Conservation (phyloP, 768 basidiomycete genomes). For the Kwoniella mangroviensis region DNA sequence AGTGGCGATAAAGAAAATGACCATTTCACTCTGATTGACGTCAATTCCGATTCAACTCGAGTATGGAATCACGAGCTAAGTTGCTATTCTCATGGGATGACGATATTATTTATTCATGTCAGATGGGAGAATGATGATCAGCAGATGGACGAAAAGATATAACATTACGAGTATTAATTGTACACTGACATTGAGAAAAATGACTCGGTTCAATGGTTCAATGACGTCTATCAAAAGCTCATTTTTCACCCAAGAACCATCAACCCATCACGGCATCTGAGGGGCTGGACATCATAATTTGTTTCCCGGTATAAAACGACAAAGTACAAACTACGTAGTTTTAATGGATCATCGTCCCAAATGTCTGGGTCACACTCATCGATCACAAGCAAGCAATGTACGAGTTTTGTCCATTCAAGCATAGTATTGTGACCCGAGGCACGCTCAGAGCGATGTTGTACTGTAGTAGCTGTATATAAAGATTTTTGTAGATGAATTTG, state of each 20-base stretch:
- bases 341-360: background rate
- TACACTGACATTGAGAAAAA: background rate
- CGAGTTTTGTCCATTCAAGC: too few relatives aligned
- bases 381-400: too few relatives aligned
- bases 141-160: background rate
- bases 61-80: background rate
- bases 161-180: background rate
- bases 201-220: too few relatives aligned
- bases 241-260: too few relatives aligned
- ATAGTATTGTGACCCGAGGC: too few relatives aligned
- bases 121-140: too few relatives aligned
- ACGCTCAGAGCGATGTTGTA: too few relatives aligned
- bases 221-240: too few relatives aligned
- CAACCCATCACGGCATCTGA: slow-evolving; percentile 6
- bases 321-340: background rate
- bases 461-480: too few relatives aligned
- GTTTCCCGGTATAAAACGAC: background rate
- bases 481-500: too few relatives aligned
- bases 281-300: background rate
- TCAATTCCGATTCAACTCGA: background rate
- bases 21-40: background rate
- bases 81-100: background rate
- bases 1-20: background rate
- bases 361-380: background rate
- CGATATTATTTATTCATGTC: background rate